These are phyloP conservation scores for Emmonsiellopsis sp. DNA, from an alignment of 2,329 filamentous ascomycete species.

Conservation along the genomic window DNA sequence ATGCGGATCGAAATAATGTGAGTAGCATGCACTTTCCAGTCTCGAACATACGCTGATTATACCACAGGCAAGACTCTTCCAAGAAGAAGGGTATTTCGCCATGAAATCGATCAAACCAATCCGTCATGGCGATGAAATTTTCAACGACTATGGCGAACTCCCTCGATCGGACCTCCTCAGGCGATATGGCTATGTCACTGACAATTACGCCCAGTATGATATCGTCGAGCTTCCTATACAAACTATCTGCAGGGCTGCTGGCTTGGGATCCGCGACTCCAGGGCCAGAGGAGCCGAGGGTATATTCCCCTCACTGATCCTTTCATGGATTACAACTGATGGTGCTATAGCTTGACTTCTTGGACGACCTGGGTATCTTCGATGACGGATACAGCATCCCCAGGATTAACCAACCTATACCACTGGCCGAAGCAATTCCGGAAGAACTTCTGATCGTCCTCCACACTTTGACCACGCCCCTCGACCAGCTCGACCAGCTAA, in stretches of 20 bases:
- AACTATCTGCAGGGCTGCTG: constrained; percentile 40
- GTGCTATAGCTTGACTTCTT: constrained; percentile 41
- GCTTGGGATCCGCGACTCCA: constrained; percentile 20
- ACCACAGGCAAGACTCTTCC: constrained; percentile 47
- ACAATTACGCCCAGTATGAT: constrained; percentile 67
- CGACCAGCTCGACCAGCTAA: constrained; percentile 24
- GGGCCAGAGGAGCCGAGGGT: constrained; percentile 23
- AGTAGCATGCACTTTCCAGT: constrained; percentile 14
- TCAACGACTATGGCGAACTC: constrained; percentile 83
- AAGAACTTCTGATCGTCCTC: constrained; percentile 30
- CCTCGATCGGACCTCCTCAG: constrained; percentile 74
- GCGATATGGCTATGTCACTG: constrained; percentile 79
- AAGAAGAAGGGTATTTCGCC: constrained; percentile 51
- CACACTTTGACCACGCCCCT: constrained; percentile 23
- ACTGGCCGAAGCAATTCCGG: constrained; percentile 27
- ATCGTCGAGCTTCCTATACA: constrained; percentile 67
- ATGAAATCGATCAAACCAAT: constrained; percentile 66
- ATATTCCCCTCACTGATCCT: constrained; percentile 3
- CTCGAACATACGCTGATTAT: not conserved
- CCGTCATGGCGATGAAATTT: constrained; percentile 61
- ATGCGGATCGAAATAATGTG: constrained; percentile 73
- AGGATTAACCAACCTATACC: constrained; percentile 19
- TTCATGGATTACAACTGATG: constrained; percentile 8
- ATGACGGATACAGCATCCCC: constrained; percentile 61
- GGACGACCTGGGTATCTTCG: constrained; percentile 54